Evolutionary conservation across 2,329 filamentous ascomycete species (phyloP).

Genomic region (Gliomastix tumulicola): DNA sequence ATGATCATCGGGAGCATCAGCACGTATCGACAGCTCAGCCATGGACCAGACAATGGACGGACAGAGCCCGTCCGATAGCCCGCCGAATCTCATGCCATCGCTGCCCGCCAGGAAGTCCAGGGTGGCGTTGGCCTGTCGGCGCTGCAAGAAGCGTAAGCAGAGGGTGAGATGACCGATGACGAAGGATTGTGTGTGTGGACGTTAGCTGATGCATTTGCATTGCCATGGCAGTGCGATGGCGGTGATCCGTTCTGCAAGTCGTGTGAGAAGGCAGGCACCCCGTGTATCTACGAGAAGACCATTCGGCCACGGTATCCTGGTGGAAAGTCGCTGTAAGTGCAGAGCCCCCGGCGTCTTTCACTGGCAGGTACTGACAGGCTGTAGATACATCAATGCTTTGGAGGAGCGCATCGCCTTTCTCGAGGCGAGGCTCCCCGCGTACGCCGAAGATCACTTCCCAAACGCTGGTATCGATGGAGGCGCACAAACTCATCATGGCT

Average conservation of each 20-base stretch:
- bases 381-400: conserved; percentile 15
- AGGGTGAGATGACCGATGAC: conserved; percentile 6
- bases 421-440: conserved; percentile 15
- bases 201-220: background rate
- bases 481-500: no score
- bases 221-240: conserved; percentile 12
- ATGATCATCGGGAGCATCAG: no score
- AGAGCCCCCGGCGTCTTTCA: background rate
- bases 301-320: conserved; percentile 17
- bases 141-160: conserved; percentile 16
- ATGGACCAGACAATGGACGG: no score
- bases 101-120: conserved; percentile 8
- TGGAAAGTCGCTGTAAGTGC: conserved; percentile 13
- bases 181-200: background rate
- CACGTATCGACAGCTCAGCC: no score
- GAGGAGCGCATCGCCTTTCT: conserved; percentile 19
- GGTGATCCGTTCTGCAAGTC: conserved; percentile 14
- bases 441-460: conserved; percentile 15
- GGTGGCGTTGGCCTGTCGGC: conserved; percentile 15
- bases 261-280: conserved; percentile 10
- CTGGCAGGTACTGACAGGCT: background rate
- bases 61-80: no score
- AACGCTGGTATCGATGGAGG: background rate
- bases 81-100: no score
- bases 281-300: conserved; percentile 14